These are phyloP conservation scores for Dictyostelium intermedium DNA, from an alignment of 78 protist species.

Conservation along the genomic window DNA sequence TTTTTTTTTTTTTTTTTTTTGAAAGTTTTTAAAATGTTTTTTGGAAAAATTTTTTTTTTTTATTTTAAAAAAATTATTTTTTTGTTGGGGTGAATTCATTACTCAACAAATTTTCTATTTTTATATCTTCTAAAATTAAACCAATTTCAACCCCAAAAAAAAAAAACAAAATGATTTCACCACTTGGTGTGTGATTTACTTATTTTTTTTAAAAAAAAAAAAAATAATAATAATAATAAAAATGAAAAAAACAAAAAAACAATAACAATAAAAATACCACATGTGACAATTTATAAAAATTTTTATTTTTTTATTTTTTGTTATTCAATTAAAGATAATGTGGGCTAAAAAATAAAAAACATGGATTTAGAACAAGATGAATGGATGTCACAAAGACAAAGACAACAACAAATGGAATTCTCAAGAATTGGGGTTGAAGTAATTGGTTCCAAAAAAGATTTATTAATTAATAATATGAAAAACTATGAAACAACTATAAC, in stretches of 20 bases:
- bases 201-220: background rate
- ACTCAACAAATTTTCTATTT: background rate
- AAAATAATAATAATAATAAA: background rate
- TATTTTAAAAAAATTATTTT: too few species aligned
- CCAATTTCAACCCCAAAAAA: background rate
- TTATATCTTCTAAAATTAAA: background rate
- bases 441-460: conserved; percentile 20
- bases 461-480: conserved; percentile 26
- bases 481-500: background rate
- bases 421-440: conserved; percentile 29
- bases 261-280: background rate
- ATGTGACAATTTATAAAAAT: background rate
- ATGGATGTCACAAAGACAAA: background rate
- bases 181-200: background rate
- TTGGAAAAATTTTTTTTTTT: too few species aligned
- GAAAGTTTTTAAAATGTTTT: too few species aligned
- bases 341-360: background rate
- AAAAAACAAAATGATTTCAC: background rate
- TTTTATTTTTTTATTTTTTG: background rate
- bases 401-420: background rate
- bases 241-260: background rate
- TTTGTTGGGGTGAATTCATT: too few species aligned
- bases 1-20: too few species aligned
- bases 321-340: background rate
- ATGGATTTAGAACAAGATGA: background rate